Evolutionary conservation across 495 filamentous ascomycete species (phyloP), one percentile per base, ranked within the genome.

Genomic region (Paragyromitra xinjiangensis): DNA sequence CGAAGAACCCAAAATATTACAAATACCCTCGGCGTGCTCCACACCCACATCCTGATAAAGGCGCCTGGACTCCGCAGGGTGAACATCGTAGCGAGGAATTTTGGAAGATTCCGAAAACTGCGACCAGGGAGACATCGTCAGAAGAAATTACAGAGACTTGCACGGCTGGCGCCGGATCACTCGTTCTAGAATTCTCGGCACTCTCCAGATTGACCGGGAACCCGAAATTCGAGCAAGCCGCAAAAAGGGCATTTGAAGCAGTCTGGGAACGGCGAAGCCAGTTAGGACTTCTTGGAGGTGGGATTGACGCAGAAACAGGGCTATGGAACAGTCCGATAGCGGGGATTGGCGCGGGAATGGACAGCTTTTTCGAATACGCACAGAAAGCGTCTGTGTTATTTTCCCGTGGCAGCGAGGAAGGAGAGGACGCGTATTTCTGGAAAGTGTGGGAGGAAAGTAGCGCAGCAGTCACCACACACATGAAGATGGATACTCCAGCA

Each of bases 361-460:
- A 98, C 83, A 97, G 94, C 84, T 99, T 98, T 84, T 98, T 95
- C 80, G 95, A 99, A 85, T 99, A 99, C 82, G 95, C 95, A 1
- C 88, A 97, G 82, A 99, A 99, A 82, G 92, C 94, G 1, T 90
- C 96, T 78, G 91, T 99, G 75, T 84, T 99, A 8, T 88, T 98
- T 19, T 97, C 95, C 1, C 68, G 74, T 16, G 90, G 92, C 5
- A 85, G 87, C 61, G 86, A 87, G 58, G 87, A 93, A 56, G 91
- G 93, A 67, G 92, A 92, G 5, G 85, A 94, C 0, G 90, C 91
- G 63, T 86, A 90, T 4, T 99, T 97, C 78, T 86, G 95, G 7
- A 85, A 90, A 61, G 92, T 92, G 0, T 99, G 96, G 96, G 86
- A 93, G 77, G 89, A 93, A 59, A 91, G 94, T 0, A 94, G 97